Evolutionary conservation across 148 eudicot species (phyloP), one percentile per base, ranked within the genome.

Genomic region (Vaccinium darrowii): DNA sequence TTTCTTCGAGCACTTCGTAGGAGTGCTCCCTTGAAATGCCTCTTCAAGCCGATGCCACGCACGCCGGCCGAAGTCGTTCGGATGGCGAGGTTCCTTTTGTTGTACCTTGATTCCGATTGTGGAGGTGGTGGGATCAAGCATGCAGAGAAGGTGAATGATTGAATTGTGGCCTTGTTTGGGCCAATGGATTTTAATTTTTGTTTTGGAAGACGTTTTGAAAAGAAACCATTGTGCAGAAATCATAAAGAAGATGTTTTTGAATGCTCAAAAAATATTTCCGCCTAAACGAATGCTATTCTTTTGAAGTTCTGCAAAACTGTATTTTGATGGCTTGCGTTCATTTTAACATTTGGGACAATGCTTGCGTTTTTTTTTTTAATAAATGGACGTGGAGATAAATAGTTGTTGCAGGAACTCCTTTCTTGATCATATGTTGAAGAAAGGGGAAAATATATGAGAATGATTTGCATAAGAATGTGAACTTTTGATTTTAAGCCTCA

Each of bases 11-110:
- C 82, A 23, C 73, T 78, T 53, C 78, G 84, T 21, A 8, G 36
- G 21, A 78, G 80, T 14, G 80, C 80, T 27, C 43, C 74, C 18
- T 78, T 30, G 81, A 86, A 83, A 82, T 57, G 76, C 65, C 49
- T 86, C 54, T 72, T 83, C 86, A 86, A 79, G 83, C 54, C 86
- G 18, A 83, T 74, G 81, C 86, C 81, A 1, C 76, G 63, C 50
- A 49, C 80, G 21, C 86, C 88, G 83, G 83, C 47, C 71, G 86
- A 79, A 11, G 60, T 86, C 51, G 88, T 83, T 12, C 76, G 83
- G 53, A 82, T 27, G 43, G 43, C 86, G 8, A 30, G 86, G 33
- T 67, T 56, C 3, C 86, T 86, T 3, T 63, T 86, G 4, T 0
- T 56, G 8, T 79, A 79, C 80, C 53, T 86, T 4, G 71, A 79